Evolutionary conservation across 164 flowering plant species (phyloP).

Genomic region (Sedum album): DNA sequence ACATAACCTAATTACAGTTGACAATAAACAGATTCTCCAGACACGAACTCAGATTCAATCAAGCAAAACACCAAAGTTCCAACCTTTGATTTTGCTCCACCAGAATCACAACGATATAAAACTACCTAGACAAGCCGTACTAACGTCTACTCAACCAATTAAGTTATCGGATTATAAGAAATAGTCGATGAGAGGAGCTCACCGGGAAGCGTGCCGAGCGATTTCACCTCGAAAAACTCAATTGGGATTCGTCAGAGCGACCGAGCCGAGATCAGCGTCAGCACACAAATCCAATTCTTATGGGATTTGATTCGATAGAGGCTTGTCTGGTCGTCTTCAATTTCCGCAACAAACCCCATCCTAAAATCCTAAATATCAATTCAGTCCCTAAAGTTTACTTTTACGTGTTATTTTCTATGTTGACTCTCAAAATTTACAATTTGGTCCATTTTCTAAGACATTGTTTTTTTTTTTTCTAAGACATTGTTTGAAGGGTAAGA

Average conservation of each 20-base stretch:
- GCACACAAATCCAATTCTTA: not conserved
- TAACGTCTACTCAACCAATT: not conserved
- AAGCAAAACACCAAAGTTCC: not conserved
- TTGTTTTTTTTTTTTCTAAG: too few species aligned
- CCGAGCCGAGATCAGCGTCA: not conserved
- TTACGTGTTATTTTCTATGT: too few species aligned
- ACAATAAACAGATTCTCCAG: not conserved
- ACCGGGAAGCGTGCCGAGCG: conserved; percentile 8
- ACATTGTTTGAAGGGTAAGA: too few species aligned
- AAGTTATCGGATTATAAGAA: not conserved
- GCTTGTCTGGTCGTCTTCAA: conserved; percentile 5
- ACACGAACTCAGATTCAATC: not conserved
- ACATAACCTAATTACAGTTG: too few species aligned
- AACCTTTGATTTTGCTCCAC: not conserved
- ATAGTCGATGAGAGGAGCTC: not conserved
- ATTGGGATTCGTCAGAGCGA: not conserved
- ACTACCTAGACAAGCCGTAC: not conserved
- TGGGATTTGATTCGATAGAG: conserved; percentile 4
- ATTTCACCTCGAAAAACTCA: conserved; percentile 5
- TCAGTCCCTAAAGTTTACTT: not conserved
- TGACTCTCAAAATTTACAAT: too few species aligned
- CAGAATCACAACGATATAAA: not conserved
- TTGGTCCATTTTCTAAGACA: too few species aligned
- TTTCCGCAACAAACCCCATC: not conserved
- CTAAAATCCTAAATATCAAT: not conserved